Base-by-base conservation (phyloP, 495 filamentous ascomycete genomes). In the Annulohypoxylon stygium region DNA sequence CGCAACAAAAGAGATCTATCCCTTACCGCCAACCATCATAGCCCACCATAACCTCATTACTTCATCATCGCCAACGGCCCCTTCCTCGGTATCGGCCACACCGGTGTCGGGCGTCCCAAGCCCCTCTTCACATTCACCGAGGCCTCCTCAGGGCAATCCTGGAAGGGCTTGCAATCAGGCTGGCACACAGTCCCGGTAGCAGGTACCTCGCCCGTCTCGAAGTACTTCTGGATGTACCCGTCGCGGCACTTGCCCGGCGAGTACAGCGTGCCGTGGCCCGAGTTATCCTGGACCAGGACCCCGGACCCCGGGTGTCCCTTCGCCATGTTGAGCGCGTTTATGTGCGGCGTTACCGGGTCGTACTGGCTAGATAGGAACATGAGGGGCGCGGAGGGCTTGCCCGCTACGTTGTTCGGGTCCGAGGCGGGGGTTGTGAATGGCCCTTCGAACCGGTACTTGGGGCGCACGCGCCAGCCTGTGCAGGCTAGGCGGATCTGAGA, bases 401-500 rank as follows among this genome's bases (percentile, higher is more conserved):
- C 76, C 0, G 45, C 43, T 1, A 37, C 36, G 11, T 36, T 18
- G 41, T 1, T 16, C 10, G 65, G 3, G 23, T 73, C 65, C 12
- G 71, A 51, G 26, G 61, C 26, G 7, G 72, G 71, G 2, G 74
- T 66, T n/a, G 64, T 66, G 26, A 75, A 81, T 3, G 79, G 80
- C 3, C 80, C 79, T 9, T 6, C 11, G 71, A 80, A 80, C 4
- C 69, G 53, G 73, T 76, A 78, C 23, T 54, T 54, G 18, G 79
- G 76, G 2, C 50, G 72, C 11, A 76, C 62, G 6, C 63, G 74
- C 88, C 88, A 92, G 34, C 81, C 81, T 2, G 79, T 76, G 80
- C 90, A 93, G 0, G 63, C 62, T 70, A 92, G 61, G 11, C 81
- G 77, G 26, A 90, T 66, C 0, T 70, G 75, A 7, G 88, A 80